Evolutionary conservation across 75 land plant genomes (phyloP), one percentile per base, ranked within the genome.

Genomic region (Cunninghamia lanceolata): DNA sequence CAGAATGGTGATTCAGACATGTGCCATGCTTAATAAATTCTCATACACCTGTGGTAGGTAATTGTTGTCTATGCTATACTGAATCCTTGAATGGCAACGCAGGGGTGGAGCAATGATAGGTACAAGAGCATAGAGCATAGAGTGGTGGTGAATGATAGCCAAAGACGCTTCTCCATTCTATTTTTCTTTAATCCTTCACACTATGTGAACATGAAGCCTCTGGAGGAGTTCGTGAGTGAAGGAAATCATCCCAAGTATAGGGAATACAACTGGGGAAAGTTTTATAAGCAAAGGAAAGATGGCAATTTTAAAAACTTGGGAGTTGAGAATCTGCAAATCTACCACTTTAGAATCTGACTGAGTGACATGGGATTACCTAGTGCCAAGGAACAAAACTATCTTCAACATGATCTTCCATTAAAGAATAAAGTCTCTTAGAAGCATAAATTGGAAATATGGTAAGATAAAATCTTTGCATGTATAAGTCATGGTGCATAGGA

Each of bases 81-180:
- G 10, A 50, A 2, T 13, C 14, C 16, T 50, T 50, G 63, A 56
- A 21, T 17, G 63, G 0, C n/a, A 63, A 25, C 7, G 84, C 87
- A 94, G 97, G 97, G 92, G 21, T 95, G 94, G 94, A 94, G 95
- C 93, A 95, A 95, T 59, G 95, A 91, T 80, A 92, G 43, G 83
- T 94, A 94, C 73, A 88, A 91, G 84, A 95, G 97, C 42, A 89
- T 94, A 25, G 97, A 95, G 91, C 97, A 95, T 88, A 91, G 94
- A 53, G 97, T 94, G 42, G 88, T 86, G 78, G 93, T 95, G 84
- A 95, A 95, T 81, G 83, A 32, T 53, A 94, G 86, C 86, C 90
- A 4, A 90, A 21, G n/a, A 63, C 68, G 28, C 28, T 0, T 63
- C 0, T 63, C 68, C 28, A 63, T 63, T 63, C n/a, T n/a, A 0